phyloP scores from a whole-genome alignment of 805 yeast species.

The Debaryomyces maramus region DNA sequence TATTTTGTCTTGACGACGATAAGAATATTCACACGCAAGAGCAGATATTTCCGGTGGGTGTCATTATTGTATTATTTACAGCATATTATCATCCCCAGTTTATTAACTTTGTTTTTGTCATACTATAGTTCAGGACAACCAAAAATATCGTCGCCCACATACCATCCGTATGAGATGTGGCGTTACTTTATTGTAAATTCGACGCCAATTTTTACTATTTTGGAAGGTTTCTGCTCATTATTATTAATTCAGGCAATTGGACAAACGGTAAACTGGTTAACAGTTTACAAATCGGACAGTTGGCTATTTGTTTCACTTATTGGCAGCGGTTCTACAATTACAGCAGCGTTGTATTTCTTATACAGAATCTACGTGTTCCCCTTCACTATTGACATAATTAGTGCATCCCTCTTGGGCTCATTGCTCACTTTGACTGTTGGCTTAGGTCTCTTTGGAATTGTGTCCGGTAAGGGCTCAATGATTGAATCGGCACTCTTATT shows the following conservation, averaged over 20 bases:
- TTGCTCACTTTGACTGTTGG: slow-evolving; percentile 73
- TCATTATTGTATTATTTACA: slow-evolving; percentile 70
- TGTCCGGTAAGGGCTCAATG: slow-evolving; percentile 83
- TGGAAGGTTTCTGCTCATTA: slow-evolving; percentile 92
- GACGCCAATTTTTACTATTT: slow-evolving; percentile 83
- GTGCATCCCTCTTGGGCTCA: slow-evolving; percentile 85
- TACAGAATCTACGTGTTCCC: slow-evolving; percentile 82
- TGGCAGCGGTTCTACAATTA: slow-evolving; percentile 70
- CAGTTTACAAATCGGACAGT: slow-evolving; percentile 60
- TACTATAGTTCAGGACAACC: slow-evolving; percentile 36
- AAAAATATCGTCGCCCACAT: not conserved
- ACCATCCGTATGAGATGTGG: slow-evolving; percentile 54
- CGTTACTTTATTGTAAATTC: slow-evolving; percentile 67
- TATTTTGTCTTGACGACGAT: slow-evolving; percentile 75
- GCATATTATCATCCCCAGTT: slow-evolving; percentile 77
- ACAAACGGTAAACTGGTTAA: slow-evolving; percentile 72
- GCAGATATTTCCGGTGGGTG: slow-evolving; percentile 45
- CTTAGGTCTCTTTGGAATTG: slow-evolving; percentile 79
- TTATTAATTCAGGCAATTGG: slow-evolving; percentile 92
- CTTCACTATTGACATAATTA: slow-evolving; percentile 62
- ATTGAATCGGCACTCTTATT: slow-evolving; percentile 83
- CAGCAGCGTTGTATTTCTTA: slow-evolving; percentile 75
- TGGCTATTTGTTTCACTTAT: slow-evolving; percentile 78
- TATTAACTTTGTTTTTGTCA: slow-evolving; percentile 67
- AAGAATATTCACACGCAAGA: slow-evolving; percentile 51